phyloP scores from a whole-genome alignment of 306 rosid genomes.

The Castanospermum australe region DNA sequence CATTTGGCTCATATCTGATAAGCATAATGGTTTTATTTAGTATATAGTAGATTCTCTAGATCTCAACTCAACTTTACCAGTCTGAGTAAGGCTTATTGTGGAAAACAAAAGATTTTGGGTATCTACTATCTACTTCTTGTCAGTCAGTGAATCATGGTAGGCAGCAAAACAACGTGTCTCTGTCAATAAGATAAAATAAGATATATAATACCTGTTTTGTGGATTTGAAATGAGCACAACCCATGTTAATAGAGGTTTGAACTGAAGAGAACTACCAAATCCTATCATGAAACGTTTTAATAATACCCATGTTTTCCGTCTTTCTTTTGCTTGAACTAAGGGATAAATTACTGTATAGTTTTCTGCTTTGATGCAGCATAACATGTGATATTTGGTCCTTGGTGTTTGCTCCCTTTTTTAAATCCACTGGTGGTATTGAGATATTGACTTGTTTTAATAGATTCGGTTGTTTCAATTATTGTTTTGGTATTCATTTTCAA shows the following conservation, averaged over 20 bases:
- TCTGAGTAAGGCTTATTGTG: not conserved
- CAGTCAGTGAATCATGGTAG: not conserved
- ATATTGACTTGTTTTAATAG: not conserved
- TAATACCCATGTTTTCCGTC: not conserved
- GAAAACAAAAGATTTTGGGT: not conserved
- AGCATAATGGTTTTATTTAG: not conserved
- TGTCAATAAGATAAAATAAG: not conserved
- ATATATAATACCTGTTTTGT: not conserved
- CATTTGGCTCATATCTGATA: not conserved
- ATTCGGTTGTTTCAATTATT: not conserved
- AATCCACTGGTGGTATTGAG: not conserved
- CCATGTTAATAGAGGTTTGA: not conserved
- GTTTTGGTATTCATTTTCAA: not conserved
- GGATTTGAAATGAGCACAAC: not conserved
- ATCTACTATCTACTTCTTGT: not conserved
- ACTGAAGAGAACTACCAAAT: not conserved
- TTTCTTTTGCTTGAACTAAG: not conserved
- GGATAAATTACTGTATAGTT: not conserved
- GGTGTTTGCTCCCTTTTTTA: not conserved
- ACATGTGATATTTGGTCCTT: not conserved
- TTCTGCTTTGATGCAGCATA: not conserved
- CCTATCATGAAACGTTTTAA: not conserved
- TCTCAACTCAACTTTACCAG: not conserved
- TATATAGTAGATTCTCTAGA: not conserved
- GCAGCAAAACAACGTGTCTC: not conserved